A percentile compares a stretch with the other conserved stretches of the same genome.
These are phyloP conservation scores for Drechslerella stenobrocha DNA, from an alignment of 2,329 filamentous ascomycete genomes.

Conservation along the genomic window DNA sequence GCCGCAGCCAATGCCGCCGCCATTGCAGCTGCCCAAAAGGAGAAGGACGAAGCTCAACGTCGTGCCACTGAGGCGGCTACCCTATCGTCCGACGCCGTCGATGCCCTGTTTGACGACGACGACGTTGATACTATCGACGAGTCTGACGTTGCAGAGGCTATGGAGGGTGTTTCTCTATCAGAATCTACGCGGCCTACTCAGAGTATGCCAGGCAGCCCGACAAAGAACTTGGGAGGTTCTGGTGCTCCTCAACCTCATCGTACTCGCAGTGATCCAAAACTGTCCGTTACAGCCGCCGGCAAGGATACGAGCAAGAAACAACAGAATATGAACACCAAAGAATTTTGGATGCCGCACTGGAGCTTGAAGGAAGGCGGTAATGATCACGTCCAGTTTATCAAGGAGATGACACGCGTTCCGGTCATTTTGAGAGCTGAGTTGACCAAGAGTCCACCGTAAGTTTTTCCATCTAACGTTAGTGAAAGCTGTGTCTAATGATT, in stretches of 20 bases:
- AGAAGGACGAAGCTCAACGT: slow-evolving; percentile 85
- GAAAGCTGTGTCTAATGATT: slow-evolving; percentile 55
- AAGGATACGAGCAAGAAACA: slow-evolving; percentile 76
- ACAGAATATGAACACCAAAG: slow-evolving; percentile 68
- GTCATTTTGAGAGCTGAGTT: slow-evolving; percentile 98
- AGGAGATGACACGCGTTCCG: slow-evolving; percentile 96
- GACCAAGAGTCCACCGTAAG: slow-evolving; percentile 98
- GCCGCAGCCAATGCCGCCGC: slow-evolving; percentile 74
- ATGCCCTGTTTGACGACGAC: slow-evolving; percentile 94
- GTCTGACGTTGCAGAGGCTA: slow-evolving; percentile 85
- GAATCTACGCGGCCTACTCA: slow-evolving; percentile 84
- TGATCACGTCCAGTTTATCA: slow-evolving; percentile 97
- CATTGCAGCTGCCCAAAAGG: slow-evolving; percentile 77
- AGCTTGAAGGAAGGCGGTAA: slow-evolving; percentile 86
- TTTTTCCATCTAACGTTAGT: slow-evolving; percentile 55
- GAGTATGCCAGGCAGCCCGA: slow-evolving; percentile 90
- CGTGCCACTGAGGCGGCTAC: slow-evolving; percentile 94
- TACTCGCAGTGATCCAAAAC: slow-evolving; percentile 91
- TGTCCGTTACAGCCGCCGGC: slow-evolving; percentile 65
- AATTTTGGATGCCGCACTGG: slow-evolving; percentile 92
- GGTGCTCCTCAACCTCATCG: slow-evolving; percentile 74
- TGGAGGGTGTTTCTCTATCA: slow-evolving; percentile 80
- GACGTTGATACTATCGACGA: slow-evolving; percentile 70
- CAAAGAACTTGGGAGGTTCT: slow-evolving; percentile 68
- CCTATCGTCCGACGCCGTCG: slow-evolving; percentile 87